These are phyloP conservation scores for Xanthoparmelia taractica DNA, from an alignment of 495 filamentous ascomycete genomes.

Conservation along the genomic window DNA sequence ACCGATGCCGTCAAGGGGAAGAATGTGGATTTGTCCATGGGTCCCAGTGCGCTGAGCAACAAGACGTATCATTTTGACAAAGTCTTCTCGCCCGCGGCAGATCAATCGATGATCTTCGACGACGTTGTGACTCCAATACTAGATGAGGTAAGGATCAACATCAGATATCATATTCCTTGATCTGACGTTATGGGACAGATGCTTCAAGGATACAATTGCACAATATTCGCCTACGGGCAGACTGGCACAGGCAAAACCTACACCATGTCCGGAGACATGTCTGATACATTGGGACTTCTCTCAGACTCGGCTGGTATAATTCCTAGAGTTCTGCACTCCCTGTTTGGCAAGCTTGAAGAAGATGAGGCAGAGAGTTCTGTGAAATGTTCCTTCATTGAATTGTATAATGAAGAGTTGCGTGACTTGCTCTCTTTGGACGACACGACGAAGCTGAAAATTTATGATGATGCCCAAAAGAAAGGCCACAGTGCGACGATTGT, in stretches of 20 bases:
- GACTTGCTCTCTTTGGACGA: conserved; percentile 81
- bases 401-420: conserved; percentile 95
- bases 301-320: conserved; percentile 93
- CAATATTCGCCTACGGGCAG: conserved; percentile 96
- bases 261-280: conserved; percentile 98
- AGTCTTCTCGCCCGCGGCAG: conserved; percentile 91
- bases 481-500: conserved; percentile 73
- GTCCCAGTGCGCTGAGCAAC: conserved; percentile 81
- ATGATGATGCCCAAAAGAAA: conserved; percentile 79
- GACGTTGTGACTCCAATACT: conserved; percentile 87
- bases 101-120: conserved; percentile 86
- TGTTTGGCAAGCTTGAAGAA: conserved; percentile 73
- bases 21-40: conserved; percentile 81
- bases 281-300: conserved; percentile 69
- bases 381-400: conserved; percentile 96
- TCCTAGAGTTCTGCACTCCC: conserved; percentile 73
- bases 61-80: conserved; percentile 96
- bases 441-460: conserved; percentile 82
- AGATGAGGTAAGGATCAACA: conserved; percentile 59
- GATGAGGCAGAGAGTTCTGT: conserved; percentile 80
- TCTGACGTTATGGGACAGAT: conserved; percentile 49
- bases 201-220: conserved; percentile 94
- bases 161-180: neutral
- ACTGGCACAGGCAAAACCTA: conserved; percentile 98
- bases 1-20: conserved; percentile 83